These are phyloP conservation scores for Paraglomus occultum DNA, from an alignment of 192 early-diverging fungal species.

Conservation along the genomic window DNA sequence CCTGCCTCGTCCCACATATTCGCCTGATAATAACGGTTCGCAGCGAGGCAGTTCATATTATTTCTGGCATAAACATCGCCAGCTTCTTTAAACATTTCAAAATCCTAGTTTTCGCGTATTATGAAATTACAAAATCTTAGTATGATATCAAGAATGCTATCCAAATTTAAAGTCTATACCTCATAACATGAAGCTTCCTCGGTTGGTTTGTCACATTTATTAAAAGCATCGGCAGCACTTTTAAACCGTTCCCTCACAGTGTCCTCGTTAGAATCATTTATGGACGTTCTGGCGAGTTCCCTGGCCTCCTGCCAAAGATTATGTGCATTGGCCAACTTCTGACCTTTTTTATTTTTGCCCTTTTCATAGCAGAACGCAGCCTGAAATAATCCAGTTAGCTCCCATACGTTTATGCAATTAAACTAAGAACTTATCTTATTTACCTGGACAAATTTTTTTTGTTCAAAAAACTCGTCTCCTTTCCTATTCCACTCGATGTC, in stretches of 20 bases:
- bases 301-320: not conserved
- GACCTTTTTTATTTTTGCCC: not conserved
- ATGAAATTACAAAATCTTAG: not conserved
- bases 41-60: not conserved
- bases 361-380: constrained; percentile 13
- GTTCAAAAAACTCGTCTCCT: constrained; percentile 3
- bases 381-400: not conserved
- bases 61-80: not conserved
- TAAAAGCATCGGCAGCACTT: not conserved
- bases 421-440: not conserved
- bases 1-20: not conserved
- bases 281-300: not conserved
- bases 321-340: constrained; percentile 9
- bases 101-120: constrained; percentile 4
- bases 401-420: not conserved
- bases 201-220: not conserved
- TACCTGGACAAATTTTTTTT: not conserved
- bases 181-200: constrained; percentile 19
- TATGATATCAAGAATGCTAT: not conserved
- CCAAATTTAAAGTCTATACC: not conserved
- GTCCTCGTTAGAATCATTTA: not conserved
- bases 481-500: not conserved
- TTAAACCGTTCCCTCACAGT: not conserved
- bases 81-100: not conserved
- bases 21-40: not conserved